phyloP scores from a whole-genome alignment of 2,329 filamentous ascomycete genomes.

The Talaromyces atroroseus region DNA sequence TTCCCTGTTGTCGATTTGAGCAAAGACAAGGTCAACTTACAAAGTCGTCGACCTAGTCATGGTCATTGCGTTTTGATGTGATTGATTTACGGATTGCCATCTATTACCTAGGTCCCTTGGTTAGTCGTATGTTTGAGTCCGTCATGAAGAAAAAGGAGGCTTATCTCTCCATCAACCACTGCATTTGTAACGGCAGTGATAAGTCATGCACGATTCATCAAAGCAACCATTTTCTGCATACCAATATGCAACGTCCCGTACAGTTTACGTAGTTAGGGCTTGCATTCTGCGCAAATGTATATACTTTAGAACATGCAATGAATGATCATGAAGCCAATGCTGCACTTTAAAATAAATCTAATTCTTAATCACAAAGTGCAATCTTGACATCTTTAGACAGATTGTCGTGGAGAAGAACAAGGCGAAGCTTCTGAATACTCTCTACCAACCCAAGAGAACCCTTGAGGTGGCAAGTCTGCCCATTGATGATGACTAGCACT shows the following conservation, averaged over 20 bases:
- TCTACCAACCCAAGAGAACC: background rate
- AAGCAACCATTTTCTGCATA: too few species aligned
- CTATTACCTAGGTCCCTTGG: background rate
- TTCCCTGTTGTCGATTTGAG: conserved; percentile 9
- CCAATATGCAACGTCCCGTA: too few species aligned
- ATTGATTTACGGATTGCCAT: background rate
- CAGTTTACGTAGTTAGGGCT: too few species aligned
- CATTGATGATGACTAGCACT: background rate
- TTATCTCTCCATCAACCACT: background rate
- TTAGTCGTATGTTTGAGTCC: background rate
- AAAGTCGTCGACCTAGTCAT: background rate
- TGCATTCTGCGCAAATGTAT: background rate
- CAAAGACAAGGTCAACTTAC: conserved; percentile 4
- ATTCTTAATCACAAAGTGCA: too few species aligned
- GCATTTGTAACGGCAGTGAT: background rate
- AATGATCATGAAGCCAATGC: too few species aligned
- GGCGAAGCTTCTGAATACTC: too few species aligned
- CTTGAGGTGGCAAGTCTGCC: background rate
- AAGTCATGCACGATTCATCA: background rate
- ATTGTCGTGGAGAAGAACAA: too few species aligned
- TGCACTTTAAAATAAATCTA: too few species aligned
- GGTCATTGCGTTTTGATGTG: conserved; percentile 5
- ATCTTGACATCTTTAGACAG: too few species aligned
- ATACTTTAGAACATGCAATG: background rate
- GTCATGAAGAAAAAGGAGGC: too few species aligned